Evolutionary conservation across 345 rosid genomes (phyloP).

Genomic region (Syzygium aqueum): DNA sequence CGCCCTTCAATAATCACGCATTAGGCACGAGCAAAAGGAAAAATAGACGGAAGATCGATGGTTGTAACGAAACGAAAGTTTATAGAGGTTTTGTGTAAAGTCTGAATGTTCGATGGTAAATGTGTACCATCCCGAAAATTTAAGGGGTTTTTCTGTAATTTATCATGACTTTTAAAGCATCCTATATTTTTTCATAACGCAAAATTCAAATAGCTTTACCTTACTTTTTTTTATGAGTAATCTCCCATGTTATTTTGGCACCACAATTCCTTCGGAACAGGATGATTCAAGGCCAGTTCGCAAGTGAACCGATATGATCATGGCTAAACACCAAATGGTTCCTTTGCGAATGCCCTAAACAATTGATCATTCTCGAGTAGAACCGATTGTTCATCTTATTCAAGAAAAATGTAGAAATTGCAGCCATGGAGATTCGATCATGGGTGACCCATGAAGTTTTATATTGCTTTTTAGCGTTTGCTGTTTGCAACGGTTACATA

Average conservation of each 20-base stretch:
- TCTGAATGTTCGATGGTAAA: background rate
- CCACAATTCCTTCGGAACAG: rapidly evolving
- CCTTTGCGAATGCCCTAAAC: background rate
- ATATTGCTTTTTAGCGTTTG: background rate
- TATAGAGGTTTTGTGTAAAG: background rate
- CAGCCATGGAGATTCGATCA: background rate
- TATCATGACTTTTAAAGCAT: background rate
- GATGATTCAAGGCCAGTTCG: background rate
- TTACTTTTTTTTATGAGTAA: rapidly evolving
- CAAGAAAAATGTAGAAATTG: background rate
- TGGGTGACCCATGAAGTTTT: background rate
- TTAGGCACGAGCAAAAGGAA: background rate
- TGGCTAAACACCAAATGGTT: background rate
- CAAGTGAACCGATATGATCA: background rate
- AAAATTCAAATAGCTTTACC: background rate
- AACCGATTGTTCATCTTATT: background rate
- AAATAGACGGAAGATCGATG: background rate
- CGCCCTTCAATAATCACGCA: background rate
- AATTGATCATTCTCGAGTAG: rapidly evolving
- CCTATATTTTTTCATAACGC: background rate
- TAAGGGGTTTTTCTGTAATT: background rate
- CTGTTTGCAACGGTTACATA: background rate
- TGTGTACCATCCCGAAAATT: background rate
- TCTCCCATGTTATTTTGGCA: background rate
- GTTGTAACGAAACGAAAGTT: background rate